These are phyloP conservation scores for Candida oleophila DNA, from an alignment of 805 yeast species.

Conservation along the genomic window DNA sequence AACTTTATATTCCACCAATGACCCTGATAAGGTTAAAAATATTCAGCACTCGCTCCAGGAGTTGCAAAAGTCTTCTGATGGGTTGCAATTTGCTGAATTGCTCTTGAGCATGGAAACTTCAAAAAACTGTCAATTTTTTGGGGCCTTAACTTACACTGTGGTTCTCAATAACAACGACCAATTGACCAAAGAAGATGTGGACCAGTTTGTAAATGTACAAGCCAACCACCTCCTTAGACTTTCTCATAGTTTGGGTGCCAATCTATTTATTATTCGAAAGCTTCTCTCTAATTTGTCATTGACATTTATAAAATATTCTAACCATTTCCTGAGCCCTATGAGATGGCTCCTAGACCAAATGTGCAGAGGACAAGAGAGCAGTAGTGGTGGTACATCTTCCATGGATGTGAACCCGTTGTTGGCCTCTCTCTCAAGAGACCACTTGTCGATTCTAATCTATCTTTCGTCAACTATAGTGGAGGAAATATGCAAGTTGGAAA, in stretches of 20 bases:
- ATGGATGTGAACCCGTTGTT: background rate
- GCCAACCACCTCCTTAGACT: background rate
- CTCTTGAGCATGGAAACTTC: constrained; percentile 42
- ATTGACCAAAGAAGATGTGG: background rate
- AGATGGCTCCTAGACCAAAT: constrained; percentile 17
- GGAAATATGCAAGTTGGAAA: constrained; percentile 43
- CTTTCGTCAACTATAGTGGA: constrained; percentile 48
- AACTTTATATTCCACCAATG: constrained; percentile 40
- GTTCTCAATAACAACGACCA: constrained; percentile 36
- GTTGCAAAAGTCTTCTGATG: constrained; percentile 56
- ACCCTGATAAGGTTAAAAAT: constrained; percentile 34
- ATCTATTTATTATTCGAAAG: constrained; percentile 51
- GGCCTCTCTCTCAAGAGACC: background rate
- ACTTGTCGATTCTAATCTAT: background rate
- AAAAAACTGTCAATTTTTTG: constrained; percentile 64
- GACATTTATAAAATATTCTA: constrained; percentile 40
- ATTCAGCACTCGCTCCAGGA: constrained; percentile 57
- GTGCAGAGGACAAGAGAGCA: no score
- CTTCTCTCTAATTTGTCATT: constrained; percentile 55
- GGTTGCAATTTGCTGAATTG: constrained; percentile 55
- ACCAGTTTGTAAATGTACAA: background rate
- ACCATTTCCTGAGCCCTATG: constrained; percentile 43
- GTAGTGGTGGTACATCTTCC: background rate
- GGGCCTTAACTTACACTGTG: constrained; percentile 78
- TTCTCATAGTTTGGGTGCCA: constrained; percentile 7